These are phyloP conservation scores for Magnusiomyces starmeri DNA, from an alignment of 1,139 yeast species.

Conservation along the genomic window DNA sequence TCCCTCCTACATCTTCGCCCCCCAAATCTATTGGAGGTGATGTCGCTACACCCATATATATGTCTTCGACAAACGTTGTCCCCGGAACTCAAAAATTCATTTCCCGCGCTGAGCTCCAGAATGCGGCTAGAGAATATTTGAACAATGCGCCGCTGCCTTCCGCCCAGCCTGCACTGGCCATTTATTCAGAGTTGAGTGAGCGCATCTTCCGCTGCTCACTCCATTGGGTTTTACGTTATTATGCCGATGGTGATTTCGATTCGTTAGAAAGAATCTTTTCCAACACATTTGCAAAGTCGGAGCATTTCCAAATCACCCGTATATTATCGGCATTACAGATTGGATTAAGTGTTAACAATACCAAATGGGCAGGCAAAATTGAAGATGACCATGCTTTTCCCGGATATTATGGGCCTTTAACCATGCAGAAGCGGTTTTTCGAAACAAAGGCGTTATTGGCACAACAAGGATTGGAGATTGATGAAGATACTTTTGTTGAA, in stretches of 20 bases:
- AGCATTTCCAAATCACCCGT: conserved; percentile 5
- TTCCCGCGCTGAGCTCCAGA: background rate
- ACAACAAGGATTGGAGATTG: background rate
- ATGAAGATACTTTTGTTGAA: background rate
- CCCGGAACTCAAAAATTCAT: background rate
- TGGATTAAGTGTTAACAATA: conserved; percentile 10
- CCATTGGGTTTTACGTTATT: conserved; percentile 6
- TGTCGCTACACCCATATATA: background rate
- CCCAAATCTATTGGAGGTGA: background rate
- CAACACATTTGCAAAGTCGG: conserved; percentile 3
- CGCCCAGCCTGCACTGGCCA: background rate
- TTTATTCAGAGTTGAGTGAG: conserved; percentile 6
- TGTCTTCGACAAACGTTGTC: background rate
- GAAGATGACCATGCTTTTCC: conserved; percentile 16
- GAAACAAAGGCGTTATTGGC: background rate
- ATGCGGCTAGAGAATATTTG: background rate
- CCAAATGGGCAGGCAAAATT: conserved; percentile 10
- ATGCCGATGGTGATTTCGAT: conserved; percentile 2
- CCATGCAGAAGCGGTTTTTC: conserved; percentile 7
- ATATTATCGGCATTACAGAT: conserved; percentile 10
- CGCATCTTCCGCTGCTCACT: conserved; percentile 12
- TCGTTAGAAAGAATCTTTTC: conserved; percentile 4
- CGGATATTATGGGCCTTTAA: conserved; percentile 12
- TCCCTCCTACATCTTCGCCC: background rate
- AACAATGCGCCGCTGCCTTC: background rate